Conservation (phyloP, 208 protist species). For the Porcisia hertigi region DNA sequence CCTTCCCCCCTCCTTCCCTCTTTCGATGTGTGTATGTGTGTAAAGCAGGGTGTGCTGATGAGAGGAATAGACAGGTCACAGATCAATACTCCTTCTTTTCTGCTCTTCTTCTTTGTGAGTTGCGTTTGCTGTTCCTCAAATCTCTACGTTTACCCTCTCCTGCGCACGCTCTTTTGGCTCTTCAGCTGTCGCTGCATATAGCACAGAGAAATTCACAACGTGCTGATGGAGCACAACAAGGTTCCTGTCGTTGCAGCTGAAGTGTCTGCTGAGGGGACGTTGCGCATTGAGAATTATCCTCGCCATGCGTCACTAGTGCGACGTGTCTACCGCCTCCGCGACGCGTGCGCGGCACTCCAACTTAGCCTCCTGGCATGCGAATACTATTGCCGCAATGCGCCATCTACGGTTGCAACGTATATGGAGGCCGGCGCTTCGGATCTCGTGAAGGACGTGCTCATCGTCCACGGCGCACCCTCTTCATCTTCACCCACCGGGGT, state of each 20-base stretch:
- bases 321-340: conserved; percentile 19
- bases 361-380: conserved; percentile 14
- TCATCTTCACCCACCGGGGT: not conserved
- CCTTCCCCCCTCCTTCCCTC: not conserved
- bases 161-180: not conserved
- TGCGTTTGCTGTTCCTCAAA: not conserved
- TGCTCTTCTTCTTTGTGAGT: not conserved
- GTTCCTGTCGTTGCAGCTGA: not conserved
- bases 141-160: not conserved
- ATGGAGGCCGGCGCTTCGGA: conserved; percentile 9
- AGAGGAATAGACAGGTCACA: not conserved
- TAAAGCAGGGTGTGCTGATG: not conserved
- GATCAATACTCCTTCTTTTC: not conserved
- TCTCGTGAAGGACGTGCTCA: conserved; percentile 8
- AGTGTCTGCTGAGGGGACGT: not conserved
- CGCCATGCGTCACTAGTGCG: not conserved
- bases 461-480: not conserved
- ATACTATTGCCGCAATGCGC: not conserved
- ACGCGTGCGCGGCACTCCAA: conserved; percentile 30
- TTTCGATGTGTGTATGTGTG: not conserved
- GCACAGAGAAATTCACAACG: not conserved
- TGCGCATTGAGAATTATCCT: not conserved
- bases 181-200: not conserved
- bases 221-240: not conserved
- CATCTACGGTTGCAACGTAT: conserved; percentile 9